Base-by-base conservation (phyloP, 108 stramenopile genomes). In the Stephanodiscus triporus region DNA sequence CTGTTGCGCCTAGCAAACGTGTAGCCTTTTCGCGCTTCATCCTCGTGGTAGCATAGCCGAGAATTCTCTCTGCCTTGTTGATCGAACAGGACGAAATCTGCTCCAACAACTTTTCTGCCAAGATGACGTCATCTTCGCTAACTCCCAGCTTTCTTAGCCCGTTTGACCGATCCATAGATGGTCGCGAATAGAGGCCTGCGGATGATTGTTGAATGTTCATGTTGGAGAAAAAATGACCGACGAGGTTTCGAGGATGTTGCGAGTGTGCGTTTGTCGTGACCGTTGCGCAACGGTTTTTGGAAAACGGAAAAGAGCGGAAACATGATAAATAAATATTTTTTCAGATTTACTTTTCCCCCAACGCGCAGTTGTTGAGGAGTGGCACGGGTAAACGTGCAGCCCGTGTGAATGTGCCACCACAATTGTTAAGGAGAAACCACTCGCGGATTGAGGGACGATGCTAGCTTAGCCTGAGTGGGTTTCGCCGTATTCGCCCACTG, bases 91-190 rank as follows among this genome's bases (percentile, higher is more conserved):
- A 9, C 30, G 68, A 68, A 37, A 80, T 80, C 68, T 80, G 79
- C 16, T 55, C 56, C 9, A 80, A 54, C 22, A 80, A 63, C 42
- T 45, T 29, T 61, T 81, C 75, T 9, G 80, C 75, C 32, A 76
- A 29, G 42, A 29, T 26, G 5, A 81, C 80, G 38, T 81, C 80
- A 14, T 71, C 70, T 76, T 81, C 69, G 29, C 70, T 70, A 37
- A 76, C 75, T 26, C 80, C 75, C 1, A 81, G 57, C 53, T 81
- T 81, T 76, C 56, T 16, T n/a, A 81, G 70, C 14, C 80, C 75
- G 37, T 77, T 72, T 10, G 36, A 27, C 36, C 70, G 70, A 63
- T 69, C 68, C n/a, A 29, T 13, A 24, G 26, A 59, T 34, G 27
- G 58, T 19, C 26, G 26, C 26, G 9, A 23, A 13, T 16, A 27